A percentile compares a stretch with the other conserved stretches of the same genome.
phyloP scores from a whole-genome alignment of 1,284 basidiomycete species.

The Ganoderma lucidum region DNA sequence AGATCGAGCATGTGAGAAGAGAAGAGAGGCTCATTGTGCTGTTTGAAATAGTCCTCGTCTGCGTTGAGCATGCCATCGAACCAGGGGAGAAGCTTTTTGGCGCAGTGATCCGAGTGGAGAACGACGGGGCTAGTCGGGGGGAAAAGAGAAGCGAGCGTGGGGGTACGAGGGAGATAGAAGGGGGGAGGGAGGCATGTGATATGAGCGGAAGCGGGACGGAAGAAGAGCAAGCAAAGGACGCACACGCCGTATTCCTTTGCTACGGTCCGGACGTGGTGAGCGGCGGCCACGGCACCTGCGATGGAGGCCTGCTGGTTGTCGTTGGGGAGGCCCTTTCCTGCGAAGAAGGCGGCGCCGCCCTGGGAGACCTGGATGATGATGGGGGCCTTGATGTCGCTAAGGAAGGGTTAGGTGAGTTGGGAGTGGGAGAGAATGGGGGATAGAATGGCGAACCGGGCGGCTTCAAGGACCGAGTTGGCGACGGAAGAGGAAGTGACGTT shows the following conservation, averaged over 20 bases:
- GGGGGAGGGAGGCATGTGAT: slow-evolving; percentile 43
- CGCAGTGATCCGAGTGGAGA: slow-evolving; percentile 99
- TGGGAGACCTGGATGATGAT: slow-evolving; percentile 99
- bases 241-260: slow-evolving; percentile 92
- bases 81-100: slow-evolving; percentile 98
- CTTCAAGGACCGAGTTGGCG: slow-evolving; percentile 89
- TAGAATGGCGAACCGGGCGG: slow-evolving; percentile 66
- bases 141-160: slow-evolving; percentile 4
- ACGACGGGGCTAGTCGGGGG: slow-evolving; percentile 83
- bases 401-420: not conserved
- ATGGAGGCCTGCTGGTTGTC: slow-evolving; percentile 98
- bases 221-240: slow-evolving; percentile 44
- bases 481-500: slow-evolving; percentile 91
- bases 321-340: slow-evolving; percentile 96
- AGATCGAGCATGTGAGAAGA: slow-evolving; percentile 99
- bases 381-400: slow-evolving; percentile 90
- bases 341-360: slow-evolving; percentile 96
- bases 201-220: slow-evolving; percentile 12
- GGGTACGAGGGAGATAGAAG: slow-evolving; percentile 10
- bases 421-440: not conserved
- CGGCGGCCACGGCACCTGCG: slow-evolving; percentile 90
- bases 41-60: slow-evolving; percentile 93
- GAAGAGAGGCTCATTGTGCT: slow-evolving; percentile 92
- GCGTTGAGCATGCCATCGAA: slow-evolving; percentile 99
- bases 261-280: slow-evolving; percentile 91